Percentiles rank a stretch among this genome's conserved stretches.
Conservation (phyloP, 306 rosid species). For the Trichosanthes truncata region DNA sequence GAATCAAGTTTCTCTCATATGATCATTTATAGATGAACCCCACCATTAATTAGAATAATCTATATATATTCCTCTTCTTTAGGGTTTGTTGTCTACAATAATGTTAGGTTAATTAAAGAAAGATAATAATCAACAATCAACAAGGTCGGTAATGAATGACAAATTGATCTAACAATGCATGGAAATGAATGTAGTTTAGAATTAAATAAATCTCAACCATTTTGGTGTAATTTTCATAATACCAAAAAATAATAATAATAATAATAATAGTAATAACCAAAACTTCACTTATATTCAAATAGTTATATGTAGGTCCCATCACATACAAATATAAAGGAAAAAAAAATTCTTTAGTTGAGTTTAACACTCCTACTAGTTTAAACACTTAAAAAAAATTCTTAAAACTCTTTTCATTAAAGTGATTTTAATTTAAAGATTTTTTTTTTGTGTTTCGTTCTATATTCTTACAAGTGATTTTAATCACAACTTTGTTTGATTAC, state of each 20-base stretch:
- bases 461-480: too few relatives aligned
- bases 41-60: not conserved
- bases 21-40: not conserved
- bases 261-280: not conserved
- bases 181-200: not conserved
- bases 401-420: too few relatives aligned
- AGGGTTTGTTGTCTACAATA: not conserved
- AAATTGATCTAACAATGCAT: not conserved
- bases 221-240: not conserved
- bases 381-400: too few relatives aligned
- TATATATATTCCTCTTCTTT: not conserved
- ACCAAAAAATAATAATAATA: not conserved
- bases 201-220: not conserved
- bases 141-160: constrained; percentile 4
- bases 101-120: not conserved
- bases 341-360: not conserved
- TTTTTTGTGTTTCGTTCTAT: too few relatives aligned
- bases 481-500: too few relatives aligned
- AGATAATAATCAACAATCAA: not conserved
- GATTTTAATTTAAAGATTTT: too few relatives aligned
- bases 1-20: not conserved
- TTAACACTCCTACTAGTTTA: too few relatives aligned
- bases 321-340: not conserved
- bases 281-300: not conserved
- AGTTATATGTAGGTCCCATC: not conserved